Evolutionary conservation across 2,329 filamentous ascomycete genomes (phyloP).

Genomic region (Chaetomium olivaceum): DNA sequence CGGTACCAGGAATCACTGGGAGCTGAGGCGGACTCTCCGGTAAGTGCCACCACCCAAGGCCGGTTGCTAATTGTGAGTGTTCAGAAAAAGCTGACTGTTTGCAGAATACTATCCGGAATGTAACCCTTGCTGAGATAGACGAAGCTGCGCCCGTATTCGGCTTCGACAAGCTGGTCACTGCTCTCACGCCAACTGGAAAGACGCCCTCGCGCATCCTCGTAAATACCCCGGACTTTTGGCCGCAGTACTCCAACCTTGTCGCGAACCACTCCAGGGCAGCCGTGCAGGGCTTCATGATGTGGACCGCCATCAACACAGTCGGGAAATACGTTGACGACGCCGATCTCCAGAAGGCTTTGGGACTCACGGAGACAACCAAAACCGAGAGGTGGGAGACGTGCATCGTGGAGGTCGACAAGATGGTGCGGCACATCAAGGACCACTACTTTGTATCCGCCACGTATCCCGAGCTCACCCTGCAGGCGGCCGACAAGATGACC

Average conservation of each 20-base stretch:
- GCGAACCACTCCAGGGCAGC: constrained; percentile 22
- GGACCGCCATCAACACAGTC: constrained; percentile 63
- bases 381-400: constrained; percentile 65
- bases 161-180: constrained; percentile 23
- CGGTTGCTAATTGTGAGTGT: not conserved
- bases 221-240: not conserved
- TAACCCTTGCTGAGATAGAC: constrained; percentile 2
- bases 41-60: not conserved
- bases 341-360: not conserved
- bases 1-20: not conserved
- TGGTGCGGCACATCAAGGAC: constrained; percentile 66
- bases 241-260: constrained; percentile 44
- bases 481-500: constrained; percentile 69
- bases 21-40: not conserved
- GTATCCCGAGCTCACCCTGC: constrained; percentile 66
- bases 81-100: not conserved
- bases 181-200: constrained; percentile 13
- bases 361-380: not conserved
- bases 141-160: constrained; percentile 7
- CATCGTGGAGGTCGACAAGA: constrained; percentile 45
- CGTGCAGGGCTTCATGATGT: constrained; percentile 49
- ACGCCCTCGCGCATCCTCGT: constrained; percentile 4
- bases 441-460: constrained; percentile 70
- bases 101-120: not conserved
- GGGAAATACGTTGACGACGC: constrained; percentile 54